phyloP scores from a whole-genome alignment of 805 yeast species.

The Saccharomycopsis selenospora region DNA sequence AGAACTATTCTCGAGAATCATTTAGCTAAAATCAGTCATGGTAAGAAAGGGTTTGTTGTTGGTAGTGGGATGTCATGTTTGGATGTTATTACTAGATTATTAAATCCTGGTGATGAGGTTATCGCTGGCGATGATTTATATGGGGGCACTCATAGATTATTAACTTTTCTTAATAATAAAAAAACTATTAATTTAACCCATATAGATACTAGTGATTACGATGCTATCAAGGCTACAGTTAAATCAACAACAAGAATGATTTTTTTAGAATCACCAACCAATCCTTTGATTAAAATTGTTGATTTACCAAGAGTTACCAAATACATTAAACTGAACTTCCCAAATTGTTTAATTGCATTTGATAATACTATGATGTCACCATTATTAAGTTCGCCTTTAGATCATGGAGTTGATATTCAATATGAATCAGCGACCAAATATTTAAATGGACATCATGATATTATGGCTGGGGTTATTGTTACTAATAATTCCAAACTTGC shows the following conservation, averaged over 20 bases:
- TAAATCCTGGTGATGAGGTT: constrained; percentile 79
- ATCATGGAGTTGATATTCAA: constrained; percentile 82
- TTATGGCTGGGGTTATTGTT: constrained; percentile 92
- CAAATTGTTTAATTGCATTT: constrained; percentile 68
- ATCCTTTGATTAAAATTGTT: constrained; percentile 83
- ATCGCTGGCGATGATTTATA: constrained; percentile 92
- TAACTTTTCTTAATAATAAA: constrained; percentile 60
- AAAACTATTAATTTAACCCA: constrained; percentile 64
- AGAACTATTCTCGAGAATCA: constrained; percentile 75
- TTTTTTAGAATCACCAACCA: constrained; percentile 86
- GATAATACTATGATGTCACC: constrained; percentile 99
- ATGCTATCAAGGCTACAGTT: constrained; percentile 50
- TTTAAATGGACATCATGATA: constrained; percentile 89
- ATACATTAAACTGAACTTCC: constrained; percentile 59
- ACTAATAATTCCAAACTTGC: constrained; percentile 57
- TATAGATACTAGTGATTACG: constrained; percentile 73
- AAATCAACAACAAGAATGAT: constrained; percentile 61
- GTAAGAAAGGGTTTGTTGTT: constrained; percentile 72
- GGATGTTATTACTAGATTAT: constrained; percentile 71
- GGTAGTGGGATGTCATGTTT: constrained; percentile 90
- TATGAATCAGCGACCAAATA: constrained; percentile 93
- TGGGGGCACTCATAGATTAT: constrained; percentile 87
- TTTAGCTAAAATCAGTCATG: constrained; percentile 69
- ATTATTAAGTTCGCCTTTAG: constrained; percentile 73
- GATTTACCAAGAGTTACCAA: constrained; percentile 64